Evolutionary conservation across 345 rosid species (phyloP).

Genomic region (Moringa oleifera): DNA sequence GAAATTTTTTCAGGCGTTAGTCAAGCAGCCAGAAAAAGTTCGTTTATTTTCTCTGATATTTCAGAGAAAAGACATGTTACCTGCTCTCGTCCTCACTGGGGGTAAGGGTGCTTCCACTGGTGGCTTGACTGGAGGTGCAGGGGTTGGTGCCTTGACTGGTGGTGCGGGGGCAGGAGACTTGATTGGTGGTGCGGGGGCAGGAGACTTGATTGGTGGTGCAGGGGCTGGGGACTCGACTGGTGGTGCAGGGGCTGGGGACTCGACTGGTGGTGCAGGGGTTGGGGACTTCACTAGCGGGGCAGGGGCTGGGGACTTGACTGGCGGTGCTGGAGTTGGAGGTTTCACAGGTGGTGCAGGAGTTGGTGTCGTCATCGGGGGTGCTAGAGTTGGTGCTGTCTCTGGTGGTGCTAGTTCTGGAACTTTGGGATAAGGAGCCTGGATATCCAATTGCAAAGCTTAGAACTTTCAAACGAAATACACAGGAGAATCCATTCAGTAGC

Average conservation of each 20-base stretch:
- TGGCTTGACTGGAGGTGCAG: constrained; percentile 10
- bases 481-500: no score
- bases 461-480: no score
- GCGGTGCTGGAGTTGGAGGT: constrained; percentile 7
- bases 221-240: constrained; percentile 11
- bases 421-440: constrained; percentile 2
- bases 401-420: constrained; percentile 13
- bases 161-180: constrained; percentile 6
- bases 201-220: constrained; percentile 6
- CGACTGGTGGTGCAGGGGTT: constrained; percentile 31
- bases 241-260: constrained; percentile 9
- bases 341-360: constrained; percentile 8
- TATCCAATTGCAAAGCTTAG: no score
- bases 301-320: constrained; percentile 6
- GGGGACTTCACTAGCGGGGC: constrained; percentile 16
- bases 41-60: no score
- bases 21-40: no score
- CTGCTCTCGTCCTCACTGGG: constrained; percentile 42
- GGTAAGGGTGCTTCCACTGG: constrained; percentile 24
- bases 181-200: constrained; percentile 7
- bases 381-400: constrained; percentile 9
- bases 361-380: constrained; percentile 6
- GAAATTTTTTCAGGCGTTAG: no score
- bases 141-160: constrained; percentile 7
- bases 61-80: constrained; percentile 29